Evolutionary conservation across 2,329 filamentous ascomycete species (phyloP).

Genomic region (Aspergillus quadrilineatus): DNA sequence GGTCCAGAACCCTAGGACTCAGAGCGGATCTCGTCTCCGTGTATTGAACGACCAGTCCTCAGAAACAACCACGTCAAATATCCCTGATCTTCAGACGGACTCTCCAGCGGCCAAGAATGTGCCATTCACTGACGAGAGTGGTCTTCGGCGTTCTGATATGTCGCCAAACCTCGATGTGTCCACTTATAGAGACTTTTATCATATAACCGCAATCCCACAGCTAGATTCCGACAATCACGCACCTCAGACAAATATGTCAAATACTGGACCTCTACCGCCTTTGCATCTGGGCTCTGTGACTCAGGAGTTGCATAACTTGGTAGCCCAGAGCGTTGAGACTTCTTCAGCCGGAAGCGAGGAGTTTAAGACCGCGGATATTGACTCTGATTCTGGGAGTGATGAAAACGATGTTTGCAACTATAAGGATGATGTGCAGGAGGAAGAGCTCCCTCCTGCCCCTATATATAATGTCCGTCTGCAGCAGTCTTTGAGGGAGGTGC

Average conservation of each 20-base stretch:
- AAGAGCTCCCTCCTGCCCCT: conserved; percentile 16
- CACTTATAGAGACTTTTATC: conserved; percentile 16
- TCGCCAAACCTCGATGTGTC: neutral
- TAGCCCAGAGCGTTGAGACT: neutral
- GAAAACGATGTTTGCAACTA: conserved; percentile 2
- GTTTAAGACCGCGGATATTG: neutral
- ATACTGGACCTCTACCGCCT: neutral
- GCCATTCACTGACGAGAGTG: neutral
- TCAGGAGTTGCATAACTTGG: neutral
- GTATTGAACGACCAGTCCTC: neutral
- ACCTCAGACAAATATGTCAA: neutral
- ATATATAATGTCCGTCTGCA: conserved; percentile 18
- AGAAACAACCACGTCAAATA: conserved; percentile 1
- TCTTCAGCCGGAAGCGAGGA: neutral
- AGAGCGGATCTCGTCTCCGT: neutral
- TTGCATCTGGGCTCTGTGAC: neutral
- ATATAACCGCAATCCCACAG: conserved; percentile 4
- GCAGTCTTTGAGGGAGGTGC: conserved; percentile 1
- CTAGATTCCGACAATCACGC: neutral
- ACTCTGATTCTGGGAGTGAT: neutral
- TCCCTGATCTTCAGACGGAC: neutral
- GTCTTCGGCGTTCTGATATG: neutral
- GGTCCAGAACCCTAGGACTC: neutral
- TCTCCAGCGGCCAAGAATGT: neutral
- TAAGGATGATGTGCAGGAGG: conserved; percentile 13